Base-by-base conservation (phyloP, 2,329 filamentous ascomycete species). In the Sporothrix schenckii region DNA sequence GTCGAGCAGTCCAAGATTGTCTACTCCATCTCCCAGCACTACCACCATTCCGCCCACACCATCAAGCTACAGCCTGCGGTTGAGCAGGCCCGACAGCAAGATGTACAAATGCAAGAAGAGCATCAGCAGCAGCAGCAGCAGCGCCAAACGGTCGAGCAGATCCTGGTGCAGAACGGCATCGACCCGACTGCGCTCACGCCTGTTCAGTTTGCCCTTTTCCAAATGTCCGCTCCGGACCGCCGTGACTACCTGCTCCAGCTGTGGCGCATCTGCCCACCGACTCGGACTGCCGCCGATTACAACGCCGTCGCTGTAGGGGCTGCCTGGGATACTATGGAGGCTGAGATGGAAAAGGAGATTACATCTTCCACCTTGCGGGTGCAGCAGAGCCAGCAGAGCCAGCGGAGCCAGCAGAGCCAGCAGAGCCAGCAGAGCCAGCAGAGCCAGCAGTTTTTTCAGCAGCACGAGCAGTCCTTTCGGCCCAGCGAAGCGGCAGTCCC, bases 1-100 rank as follows among this genome's bases (percentile, higher is more conserved):
- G 74, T 68, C 60, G 75, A 79, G 60, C 76, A 78, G 69, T 75
- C 75, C 21, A 79, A 78, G 75, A 89, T 92, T 73, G 83, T 86
- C 73, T 96, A 95, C 81, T 89, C 86, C 71, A 88, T 92, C 75
- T 91, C 92, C 11, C 90, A 92, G 77, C 93, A 97, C 79, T 97
- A 97, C 79, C 90, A 91, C 74, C 92, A 94, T 77, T 93, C 92
- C 10, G 83, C 90, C 58, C 92, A 96, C 78, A 77, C 89, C 72
- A 83, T 78, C 63, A 79, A 80, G 24, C 82, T 83, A 69, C 78
- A 78, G 63, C 60, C 76, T 0, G 34, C 80, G 50, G 83, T 75
- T 71, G 75, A 75, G 73, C 77, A 75, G 70, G 77, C 79, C 65
- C 77, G 79, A 50, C 76, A 75, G 58, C 75, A 69, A 69, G 74